phyloP scores from a whole-genome alignment of 129 eudicot genomes.

The Pittosporum tobira region DNA sequence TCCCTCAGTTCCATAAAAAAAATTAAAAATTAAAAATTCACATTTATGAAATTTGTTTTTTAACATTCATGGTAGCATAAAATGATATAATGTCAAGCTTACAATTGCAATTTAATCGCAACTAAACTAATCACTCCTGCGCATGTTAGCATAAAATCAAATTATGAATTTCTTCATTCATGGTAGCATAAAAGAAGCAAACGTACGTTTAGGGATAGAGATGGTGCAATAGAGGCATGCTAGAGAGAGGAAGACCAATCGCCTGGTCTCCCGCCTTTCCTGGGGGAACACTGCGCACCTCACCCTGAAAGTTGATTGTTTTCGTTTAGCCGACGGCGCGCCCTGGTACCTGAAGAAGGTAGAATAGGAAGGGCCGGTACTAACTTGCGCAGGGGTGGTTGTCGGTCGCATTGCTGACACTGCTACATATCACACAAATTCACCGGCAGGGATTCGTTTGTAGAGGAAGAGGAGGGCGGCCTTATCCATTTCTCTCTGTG shows the following conservation, averaged over 20 bases:
- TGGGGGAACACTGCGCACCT: conserved; percentile 43
- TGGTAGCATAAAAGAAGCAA: neutral
- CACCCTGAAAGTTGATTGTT: conserved; percentile 15
- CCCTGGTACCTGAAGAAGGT: neutral
- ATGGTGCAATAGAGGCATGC: conserved; percentile 31
- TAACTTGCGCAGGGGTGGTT: conserved; percentile 30
- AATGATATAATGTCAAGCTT: too few relatives aligned
- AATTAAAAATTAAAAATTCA: too few relatives aligned
- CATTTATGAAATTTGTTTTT: too few relatives aligned
- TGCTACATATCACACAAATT: conserved; percentile 25
- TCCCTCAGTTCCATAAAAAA: too few relatives aligned
- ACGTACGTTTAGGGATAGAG: conserved; percentile 37
- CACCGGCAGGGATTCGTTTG: conserved; percentile 10
- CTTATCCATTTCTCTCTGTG: conserved; percentile 7
- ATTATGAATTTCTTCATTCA: neutral
- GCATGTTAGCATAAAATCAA: too few relatives aligned
- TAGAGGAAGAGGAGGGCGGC: neutral
- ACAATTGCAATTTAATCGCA: too few relatives aligned
- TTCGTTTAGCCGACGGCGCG: conserved; percentile 8
- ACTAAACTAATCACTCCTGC: too few relatives aligned
- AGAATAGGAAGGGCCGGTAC: conserved; percentile 29
- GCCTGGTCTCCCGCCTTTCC: conserved; percentile 39
- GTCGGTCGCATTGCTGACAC: conserved; percentile 13
- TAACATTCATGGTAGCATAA: neutral
- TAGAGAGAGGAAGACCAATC: conserved; percentile 53